Percentiles rank a stretch among this genome's conserved stretches.
Evolutionary conservation across 148 eudicot species (phyloP).

Genomic region (Camellia granthamiana): DNA sequence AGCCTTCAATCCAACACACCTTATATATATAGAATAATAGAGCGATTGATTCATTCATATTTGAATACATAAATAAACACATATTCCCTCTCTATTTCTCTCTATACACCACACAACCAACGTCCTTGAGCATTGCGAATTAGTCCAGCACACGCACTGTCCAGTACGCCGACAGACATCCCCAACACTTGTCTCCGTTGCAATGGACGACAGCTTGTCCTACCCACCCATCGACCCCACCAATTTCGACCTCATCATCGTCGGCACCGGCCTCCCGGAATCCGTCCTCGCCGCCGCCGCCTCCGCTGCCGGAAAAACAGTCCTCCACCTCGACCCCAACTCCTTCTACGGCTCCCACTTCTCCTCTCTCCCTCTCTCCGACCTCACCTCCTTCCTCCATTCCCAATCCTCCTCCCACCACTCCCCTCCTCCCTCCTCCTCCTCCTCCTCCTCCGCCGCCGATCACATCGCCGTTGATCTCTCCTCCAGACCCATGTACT

Average conservation of each 20-base stretch:
- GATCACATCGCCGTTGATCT: constrained; percentile 24
- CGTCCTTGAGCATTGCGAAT: too few relatives aligned
- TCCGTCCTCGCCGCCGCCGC: constrained; percentile 81
- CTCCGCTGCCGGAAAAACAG: constrained; percentile 66
- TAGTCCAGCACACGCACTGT: too few relatives aligned
- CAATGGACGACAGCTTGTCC: constrained; percentile 32
- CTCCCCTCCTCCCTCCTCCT: constrained; percentile 9
- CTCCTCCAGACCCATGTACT: constrained; percentile 35
- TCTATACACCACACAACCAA: too few relatives aligned
- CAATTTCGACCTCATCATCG: constrained; percentile 66
- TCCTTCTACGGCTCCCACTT: constrained; percentile 76
- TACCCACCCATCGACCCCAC: constrained; percentile 60
- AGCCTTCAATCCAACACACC: too few relatives aligned
- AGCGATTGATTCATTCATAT: too few relatives aligned
- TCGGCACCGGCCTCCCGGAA: constrained; percentile 80
- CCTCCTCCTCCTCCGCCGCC: too few relatives aligned
- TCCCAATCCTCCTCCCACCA: constrained; percentile 24
- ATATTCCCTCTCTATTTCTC: too few relatives aligned
- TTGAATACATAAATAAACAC: too few relatives aligned
- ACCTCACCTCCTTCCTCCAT: constrained; percentile 40
- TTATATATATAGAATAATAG: too few relatives aligned
- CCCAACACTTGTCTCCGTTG: background rate
- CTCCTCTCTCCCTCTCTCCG: constrained; percentile 59
- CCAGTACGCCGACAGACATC: background rate
- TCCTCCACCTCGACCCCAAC: constrained; percentile 91